A percentile compares a stretch with the other conserved stretches of the same genome.
Conservation (phyloP, 2,329 filamentous ascomycete species). For the Byssothecium circinans region DNA sequence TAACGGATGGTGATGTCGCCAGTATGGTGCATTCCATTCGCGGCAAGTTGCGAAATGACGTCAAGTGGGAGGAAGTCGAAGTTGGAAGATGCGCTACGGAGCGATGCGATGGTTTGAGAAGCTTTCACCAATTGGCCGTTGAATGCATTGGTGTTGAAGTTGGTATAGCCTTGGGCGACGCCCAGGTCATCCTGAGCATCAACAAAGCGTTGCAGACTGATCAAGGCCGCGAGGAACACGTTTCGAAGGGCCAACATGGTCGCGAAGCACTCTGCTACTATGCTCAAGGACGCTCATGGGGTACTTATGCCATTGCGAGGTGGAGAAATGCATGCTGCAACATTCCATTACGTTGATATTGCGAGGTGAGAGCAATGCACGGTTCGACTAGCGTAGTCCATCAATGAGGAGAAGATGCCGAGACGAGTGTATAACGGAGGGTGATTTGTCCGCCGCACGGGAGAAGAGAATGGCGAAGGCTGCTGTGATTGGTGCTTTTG, state of each 20-base stretch:
- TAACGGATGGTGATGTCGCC: constrained; percentile 62
- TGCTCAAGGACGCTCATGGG: not conserved
- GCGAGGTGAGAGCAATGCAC: not conserved
- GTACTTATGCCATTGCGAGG: not conserved
- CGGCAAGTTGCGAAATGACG: constrained; percentile 50
- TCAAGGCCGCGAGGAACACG: not conserved
- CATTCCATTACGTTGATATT: not conserved
- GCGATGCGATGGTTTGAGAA: constrained; percentile 25
- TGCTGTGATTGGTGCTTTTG: not conserved
- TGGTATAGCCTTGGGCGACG: constrained; percentile 19
- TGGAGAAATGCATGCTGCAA: not conserved
- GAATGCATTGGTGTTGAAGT: constrained; percentile 15
- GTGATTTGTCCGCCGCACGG: not conserved
- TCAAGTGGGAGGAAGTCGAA: constrained; percentile 62
- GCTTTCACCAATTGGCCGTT: constrained; percentile 20
- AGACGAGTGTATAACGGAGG: not conserved
- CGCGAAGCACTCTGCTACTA: not conserved
- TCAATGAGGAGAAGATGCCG: not conserved
- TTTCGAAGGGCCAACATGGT: not conserved
- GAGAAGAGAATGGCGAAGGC: not conserved
- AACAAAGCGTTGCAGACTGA: not conserved
- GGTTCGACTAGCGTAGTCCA: not conserved
- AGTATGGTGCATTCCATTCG: constrained; percentile 60
- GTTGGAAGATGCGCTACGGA: constrained; percentile 19
- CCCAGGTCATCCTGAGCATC: constrained; percentile 22